Conservation (phyloP, 306 rosid species). For the Glycyrrhiza uralensis region DNA sequence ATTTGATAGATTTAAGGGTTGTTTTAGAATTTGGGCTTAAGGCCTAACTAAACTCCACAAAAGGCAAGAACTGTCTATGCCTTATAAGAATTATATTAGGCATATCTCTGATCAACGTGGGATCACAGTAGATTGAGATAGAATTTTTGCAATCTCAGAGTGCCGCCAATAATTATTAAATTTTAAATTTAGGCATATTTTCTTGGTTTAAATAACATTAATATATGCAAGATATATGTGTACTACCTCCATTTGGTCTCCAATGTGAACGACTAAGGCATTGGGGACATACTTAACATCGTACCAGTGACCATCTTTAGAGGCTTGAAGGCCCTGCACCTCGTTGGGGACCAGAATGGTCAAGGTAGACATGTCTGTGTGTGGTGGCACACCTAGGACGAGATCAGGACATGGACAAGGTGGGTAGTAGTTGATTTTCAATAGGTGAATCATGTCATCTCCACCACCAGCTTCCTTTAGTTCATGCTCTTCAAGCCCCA, state of each 20-base stretch:
- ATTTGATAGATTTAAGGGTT: no score
- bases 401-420: slow-evolving; percentile 81
- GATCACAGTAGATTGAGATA: no score
- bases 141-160: no score
- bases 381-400: slow-evolving; percentile 67
- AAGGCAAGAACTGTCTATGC: no score
- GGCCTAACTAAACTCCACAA: no score
- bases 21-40: no score
- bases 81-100: no score
- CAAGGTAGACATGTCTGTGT: slow-evolving; percentile 67
- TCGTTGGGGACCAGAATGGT: slow-evolving; percentile 75
- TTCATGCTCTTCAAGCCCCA: slow-evolving; percentile 61
- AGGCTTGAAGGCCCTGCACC: slow-evolving; percentile 81
- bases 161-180: no score
- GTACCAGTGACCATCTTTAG: slow-evolving; percentile 59
- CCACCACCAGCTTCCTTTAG: slow-evolving; percentile 54
- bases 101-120: no score
- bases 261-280: slow-evolving; percentile 73
- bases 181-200: no score
- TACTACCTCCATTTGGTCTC: slow-evolving; percentile 74
- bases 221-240: background rate
- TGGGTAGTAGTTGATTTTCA: slow-evolving; percentile 85
- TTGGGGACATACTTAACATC: slow-evolving; percentile 67
- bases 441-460: slow-evolving; percentile 48
- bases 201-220: no score